Evolutionary conservation across 257 asterid genomes (phyloP), one percentile per base, ranked within the genome.

Genomic region (Fraxinus anomala): DNA sequence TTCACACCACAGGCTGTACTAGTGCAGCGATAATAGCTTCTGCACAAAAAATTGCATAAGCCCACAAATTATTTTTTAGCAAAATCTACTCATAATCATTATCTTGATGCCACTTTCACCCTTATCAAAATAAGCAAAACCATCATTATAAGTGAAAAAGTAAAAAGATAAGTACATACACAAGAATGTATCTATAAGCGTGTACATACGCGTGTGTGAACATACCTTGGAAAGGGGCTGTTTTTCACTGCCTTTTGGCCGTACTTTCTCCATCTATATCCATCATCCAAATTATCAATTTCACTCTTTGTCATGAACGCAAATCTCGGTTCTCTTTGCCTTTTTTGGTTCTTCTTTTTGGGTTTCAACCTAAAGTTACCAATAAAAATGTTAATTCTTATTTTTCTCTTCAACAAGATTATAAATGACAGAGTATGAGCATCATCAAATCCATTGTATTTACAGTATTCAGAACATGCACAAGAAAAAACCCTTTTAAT

Each of bases 21-120:
- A 0, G 99, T 94, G 89, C 99, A 94, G 33, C 98, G 96, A 42
- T 92, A 92, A 81, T 94, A 94, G 87, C 99, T 94, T 96, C 99
- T 94, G 81, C 10, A 59, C 26, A 17, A n/a, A 66, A 42, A 47
- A 73, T 65, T 78, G 28, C 28, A 75, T 59, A 14, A 23, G 4
- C n/a, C 28, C 56, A 39, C 23, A 21, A n/a, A 21, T 34, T 24
- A 42, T 17, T 49, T 40, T 71, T 76, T 8, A 40, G 28, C 65
- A 39, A 28, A 51, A 70, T 72, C 23, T n/a, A 28, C 28, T 44
- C 11, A 19, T 81, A 34, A 13, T 3, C 6, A 42, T 8, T 17
- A 56, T 63, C 2, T 12, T n/a, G 7, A 21, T 5, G 39, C 21
- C 24, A 36, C 28, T 24, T 24, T 14, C 37, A 31, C 54, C 47